Evolutionary conservation across 2,329 filamentous ascomycete species (phyloP).

Genomic region (Fusarium ramigenum): DNA sequence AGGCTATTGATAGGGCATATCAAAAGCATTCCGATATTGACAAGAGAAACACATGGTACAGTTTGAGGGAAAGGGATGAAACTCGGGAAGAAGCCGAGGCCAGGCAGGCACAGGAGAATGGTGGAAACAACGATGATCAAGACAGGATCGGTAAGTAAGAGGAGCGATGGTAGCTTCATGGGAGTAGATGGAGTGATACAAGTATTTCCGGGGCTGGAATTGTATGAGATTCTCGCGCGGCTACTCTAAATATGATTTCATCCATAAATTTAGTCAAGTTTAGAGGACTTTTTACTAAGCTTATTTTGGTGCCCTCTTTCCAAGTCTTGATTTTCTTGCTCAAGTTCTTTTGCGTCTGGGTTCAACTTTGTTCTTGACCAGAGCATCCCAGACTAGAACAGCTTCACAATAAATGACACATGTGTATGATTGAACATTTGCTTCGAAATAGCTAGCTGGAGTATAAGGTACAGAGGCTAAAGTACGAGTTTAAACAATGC

Average conservation of each 20-base stretch:
- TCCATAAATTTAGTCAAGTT: background rate
- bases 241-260: accelerated
- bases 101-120: background rate
- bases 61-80: background rate
- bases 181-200: accelerated
- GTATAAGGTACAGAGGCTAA: background rate
- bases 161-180: background rate
- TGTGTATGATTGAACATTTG: background rate
- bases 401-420: background rate
- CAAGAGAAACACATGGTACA: background rate
- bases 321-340: too few relatives aligned
- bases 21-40: background rate
- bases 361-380: background rate
- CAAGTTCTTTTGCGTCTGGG: too few relatives aligned
- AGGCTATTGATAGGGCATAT: background rate
- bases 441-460: background rate
- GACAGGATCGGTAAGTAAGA: background rate
- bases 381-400: too few relatives aligned
- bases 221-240: background rate
- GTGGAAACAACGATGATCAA: background rate
- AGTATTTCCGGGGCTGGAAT: background rate
- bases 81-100: background rate
- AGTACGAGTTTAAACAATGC: background rate
- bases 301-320: too few relatives aligned
- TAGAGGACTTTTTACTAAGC: too few relatives aligned